Evolutionary conservation across 441 rosid species (phyloP).

Genomic region (Pelargonium fulgidum): DNA sequence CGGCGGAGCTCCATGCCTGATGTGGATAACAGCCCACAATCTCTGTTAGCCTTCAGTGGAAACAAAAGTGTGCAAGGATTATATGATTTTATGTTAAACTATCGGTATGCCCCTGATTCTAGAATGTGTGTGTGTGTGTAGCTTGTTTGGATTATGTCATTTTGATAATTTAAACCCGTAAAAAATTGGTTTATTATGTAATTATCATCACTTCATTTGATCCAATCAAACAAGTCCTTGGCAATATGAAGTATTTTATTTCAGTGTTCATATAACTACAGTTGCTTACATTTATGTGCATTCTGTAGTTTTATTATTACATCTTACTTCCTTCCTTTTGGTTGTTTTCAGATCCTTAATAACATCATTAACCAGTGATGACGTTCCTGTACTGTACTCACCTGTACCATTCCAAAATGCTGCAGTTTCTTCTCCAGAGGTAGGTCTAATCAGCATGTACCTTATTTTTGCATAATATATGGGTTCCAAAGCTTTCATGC

Average conservation of each 20-base stretch:
- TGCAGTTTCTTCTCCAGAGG: slow-evolving; percentile 54
- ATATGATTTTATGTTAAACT: slow-evolving; percentile 77
- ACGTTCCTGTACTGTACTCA: slow-evolving; percentile 75
- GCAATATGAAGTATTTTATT: neutral
- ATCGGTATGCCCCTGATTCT: slow-evolving; percentile 40
- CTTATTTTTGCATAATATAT: neutral
- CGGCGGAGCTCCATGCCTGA: slow-evolving; percentile 43
- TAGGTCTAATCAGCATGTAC: neutral
- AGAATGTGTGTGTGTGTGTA: neutral
- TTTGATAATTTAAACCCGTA: neutral
- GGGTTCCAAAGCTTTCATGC: neutral
- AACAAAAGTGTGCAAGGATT: slow-evolving; percentile 63
- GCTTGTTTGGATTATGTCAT: neutral
- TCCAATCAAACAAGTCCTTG: neutral
- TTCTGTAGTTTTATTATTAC: slow-evolving; percentile 13
- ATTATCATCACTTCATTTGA: neutral
- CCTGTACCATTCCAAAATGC: slow-evolving; percentile 77
- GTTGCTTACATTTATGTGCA: neutral
- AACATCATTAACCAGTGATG: slow-evolving; percentile 55
- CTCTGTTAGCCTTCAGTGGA: slow-evolving; percentile 70
- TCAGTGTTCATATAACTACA: neutral
- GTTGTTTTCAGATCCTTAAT: slow-evolving; percentile 54
- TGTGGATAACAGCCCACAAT: slow-evolving; percentile 76
- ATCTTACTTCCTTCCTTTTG: slow-evolving; percentile 21
- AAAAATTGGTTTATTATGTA: neutral